Percentiles rank a stretch among this genome's conserved stretches.
Evolutionary conservation across 2,329 filamentous ascomycete genomes (phyloP).

Genomic region (Penicillium sp.): DNA sequence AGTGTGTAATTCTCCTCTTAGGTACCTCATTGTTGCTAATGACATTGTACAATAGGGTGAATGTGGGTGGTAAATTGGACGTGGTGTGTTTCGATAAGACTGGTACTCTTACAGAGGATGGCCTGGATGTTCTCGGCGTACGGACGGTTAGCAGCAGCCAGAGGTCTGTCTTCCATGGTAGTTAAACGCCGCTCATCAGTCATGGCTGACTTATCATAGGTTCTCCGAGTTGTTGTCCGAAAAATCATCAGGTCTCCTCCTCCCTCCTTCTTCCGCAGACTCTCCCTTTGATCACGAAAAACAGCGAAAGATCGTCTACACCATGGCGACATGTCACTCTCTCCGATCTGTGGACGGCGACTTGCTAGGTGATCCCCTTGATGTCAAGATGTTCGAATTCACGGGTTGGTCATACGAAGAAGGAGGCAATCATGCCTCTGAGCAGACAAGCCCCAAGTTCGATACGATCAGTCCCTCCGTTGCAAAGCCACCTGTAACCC

Average conservation of each 20-base stretch:
- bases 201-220: slow-evolving; percentile 27
- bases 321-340: slow-evolving; percentile 97
- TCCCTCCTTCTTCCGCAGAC: slow-evolving; percentile 51
- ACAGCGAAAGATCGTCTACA: slow-evolving; percentile 72
- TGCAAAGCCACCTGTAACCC: slow-evolving; percentile 66
- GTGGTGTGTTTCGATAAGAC: slow-evolving; percentile 99
- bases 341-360: slow-evolving; percentile 81
- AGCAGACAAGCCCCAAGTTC: slow-evolving; percentile 66
- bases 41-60: slow-evolving; percentile 57
- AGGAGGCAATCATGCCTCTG: slow-evolving; percentile 61
- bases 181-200: neutral
- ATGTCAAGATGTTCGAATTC: slow-evolving; percentile 98
- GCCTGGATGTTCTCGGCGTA: slow-evolving; percentile 85
- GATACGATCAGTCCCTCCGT: slow-evolving; percentile 73
- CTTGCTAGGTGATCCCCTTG: slow-evolving; percentile 85
- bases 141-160: slow-evolving; percentile 65
- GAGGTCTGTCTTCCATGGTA: slow-evolving; percentile 27
- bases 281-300: slow-evolving; percentile 57
- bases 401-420: slow-evolving; percentile 91
- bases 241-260: slow-evolving; percentile 50
- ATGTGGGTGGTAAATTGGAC: slow-evolving; percentile 92
- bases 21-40: neutral
- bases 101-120: slow-evolving; percentile 95
- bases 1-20: slow-evolving; percentile 25
- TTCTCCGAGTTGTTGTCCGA: slow-evolving; percentile 75